Conservation (phyloP, 495 filamentous ascomycete genomes). For the Penicillium maclennaniae region DNA sequence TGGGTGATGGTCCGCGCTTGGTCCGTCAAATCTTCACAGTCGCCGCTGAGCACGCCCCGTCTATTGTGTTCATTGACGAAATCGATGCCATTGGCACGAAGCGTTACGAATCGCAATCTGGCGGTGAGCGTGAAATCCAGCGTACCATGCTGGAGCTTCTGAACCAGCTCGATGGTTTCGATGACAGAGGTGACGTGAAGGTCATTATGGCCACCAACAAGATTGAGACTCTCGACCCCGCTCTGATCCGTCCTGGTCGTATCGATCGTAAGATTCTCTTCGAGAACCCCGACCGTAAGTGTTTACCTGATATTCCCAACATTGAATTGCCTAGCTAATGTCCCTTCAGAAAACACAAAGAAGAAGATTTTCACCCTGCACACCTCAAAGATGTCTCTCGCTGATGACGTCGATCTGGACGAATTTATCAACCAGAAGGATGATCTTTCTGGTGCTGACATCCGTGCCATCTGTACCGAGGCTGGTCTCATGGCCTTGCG, state of each 20-base stretch:
- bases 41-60: constrained; percentile 91
- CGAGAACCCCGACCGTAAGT: constrained; percentile 91
- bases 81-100: constrained; percentile 99
- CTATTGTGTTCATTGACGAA: constrained; percentile 99
- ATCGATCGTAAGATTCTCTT: constrained; percentile 99
- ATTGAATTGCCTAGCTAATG: constrained; percentile 26
- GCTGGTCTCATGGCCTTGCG: constrained; percentile 92
- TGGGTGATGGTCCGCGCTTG: constrained; percentile 91
- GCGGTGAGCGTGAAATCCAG: constrained; percentile 96
- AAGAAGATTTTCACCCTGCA: constrained; percentile 99
- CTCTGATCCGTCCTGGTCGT: constrained; percentile 93
- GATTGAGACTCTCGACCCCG: constrained; percentile 96
- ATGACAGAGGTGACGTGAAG: constrained; percentile 98
- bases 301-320: background rate
- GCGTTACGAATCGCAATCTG: constrained; percentile 95
- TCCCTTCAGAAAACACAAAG: constrained; percentile 82
- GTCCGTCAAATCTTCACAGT: constrained; percentile 98
- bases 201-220: constrained; percentile 99
- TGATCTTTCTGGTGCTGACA: constrained; percentile 94
- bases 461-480: constrained; percentile 98
- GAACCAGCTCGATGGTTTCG: constrained; percentile 98
- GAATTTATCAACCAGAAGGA: constrained; percentile 99
- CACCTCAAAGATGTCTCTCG: constrained; percentile 97
- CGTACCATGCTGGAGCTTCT: constrained; percentile 98
- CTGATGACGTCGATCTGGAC: constrained; percentile 91